Conservation (phyloP, 805 yeast species). For the Zygosaccharomyces bailii region DNA sequence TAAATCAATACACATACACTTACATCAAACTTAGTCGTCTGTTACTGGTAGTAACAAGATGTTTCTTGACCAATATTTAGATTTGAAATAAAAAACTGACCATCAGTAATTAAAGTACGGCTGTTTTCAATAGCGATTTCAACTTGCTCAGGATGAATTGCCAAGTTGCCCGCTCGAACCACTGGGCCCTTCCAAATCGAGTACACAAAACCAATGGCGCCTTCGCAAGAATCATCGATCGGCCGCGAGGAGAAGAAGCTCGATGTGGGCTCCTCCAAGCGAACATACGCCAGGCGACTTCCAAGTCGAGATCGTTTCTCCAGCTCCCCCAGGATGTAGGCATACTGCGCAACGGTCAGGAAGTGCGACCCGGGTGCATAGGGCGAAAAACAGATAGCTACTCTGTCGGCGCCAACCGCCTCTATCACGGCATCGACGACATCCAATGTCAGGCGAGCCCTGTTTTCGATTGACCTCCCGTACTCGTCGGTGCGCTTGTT, state of each 20-base stretch:
- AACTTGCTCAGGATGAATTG: constrained; percentile 15
- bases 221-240: constrained; percentile 22
- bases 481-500: constrained; percentile 47
- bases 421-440: constrained; percentile 45
- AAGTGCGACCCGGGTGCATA: constrained; percentile 23
- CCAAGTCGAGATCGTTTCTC: constrained; percentile 34
- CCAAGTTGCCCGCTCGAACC: constrained; percentile 36
- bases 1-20: too few species aligned
- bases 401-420: constrained; percentile 47
- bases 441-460: constrained; percentile 42
- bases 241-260: constrained; percentile 15
- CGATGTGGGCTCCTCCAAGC: constrained; percentile 40
- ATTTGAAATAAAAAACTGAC: constrained; percentile 46
- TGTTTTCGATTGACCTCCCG: constrained; percentile 48
- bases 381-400: constrained; percentile 48
- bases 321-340: constrained; percentile 38
- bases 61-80: not conserved
- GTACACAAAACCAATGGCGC: constrained; percentile 33
- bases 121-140: constrained; percentile 32
- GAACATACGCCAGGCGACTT: constrained; percentile 38
- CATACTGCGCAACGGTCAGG: constrained; percentile 31
- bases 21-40: too few species aligned
- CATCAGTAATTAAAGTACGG: constrained; percentile 40
- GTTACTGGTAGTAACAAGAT: too few species aligned
- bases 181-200: constrained; percentile 41